These are phyloP conservation scores for Metarhizium anisopliae DNA, from an alignment of 2,329 filamentous ascomycete species.

Conservation along the genomic window DNA sequence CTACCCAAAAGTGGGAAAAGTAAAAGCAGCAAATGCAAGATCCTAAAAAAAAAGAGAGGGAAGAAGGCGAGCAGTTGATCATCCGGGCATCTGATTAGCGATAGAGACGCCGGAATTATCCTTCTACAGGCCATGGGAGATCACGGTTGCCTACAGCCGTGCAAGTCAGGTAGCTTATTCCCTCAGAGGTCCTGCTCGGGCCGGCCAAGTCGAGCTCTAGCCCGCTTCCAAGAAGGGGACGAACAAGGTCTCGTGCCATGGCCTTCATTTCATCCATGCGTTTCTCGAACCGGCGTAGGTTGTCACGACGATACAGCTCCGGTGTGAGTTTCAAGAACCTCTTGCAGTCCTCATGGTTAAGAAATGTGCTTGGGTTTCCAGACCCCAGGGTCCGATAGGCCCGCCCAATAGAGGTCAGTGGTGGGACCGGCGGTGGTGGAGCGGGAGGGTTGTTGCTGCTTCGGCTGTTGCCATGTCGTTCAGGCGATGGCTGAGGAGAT, in stretches of 20 bases:
- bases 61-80: not conserved
- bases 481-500: constrained; percentile 49
- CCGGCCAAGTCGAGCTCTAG: constrained; percentile 65
- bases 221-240: constrained; percentile 76
- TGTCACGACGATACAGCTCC: constrained; percentile 79
- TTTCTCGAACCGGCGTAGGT: constrained; percentile 74
- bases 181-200: constrained; percentile 29
- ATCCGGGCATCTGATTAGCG: not conserved
- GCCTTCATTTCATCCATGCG: constrained; percentile 82
- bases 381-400: constrained; percentile 72
- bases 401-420: constrained; percentile 54
- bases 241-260: constrained; percentile 72
- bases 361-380: constrained; percentile 50
- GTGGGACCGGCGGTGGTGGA: constrained; percentile 30
- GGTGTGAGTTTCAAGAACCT: constrained; percentile 77
- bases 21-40: constrained; percentile 1
- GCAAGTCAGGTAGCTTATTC: constrained; percentile 42
- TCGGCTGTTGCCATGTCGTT: constrained; percentile 17
- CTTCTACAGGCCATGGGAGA: constrained; percentile 38
- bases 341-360: constrained; percentile 82
- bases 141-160: constrained; percentile 38
- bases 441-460: constrained; percentile 2
- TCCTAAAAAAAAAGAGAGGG: too few species aligned
- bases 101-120: constrained; percentile 11
- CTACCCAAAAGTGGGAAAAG: not conserved